Percentiles rank a stretch among this genome's conserved stretches.
phyloP scores from a whole-genome alignment of 129 eudicot genomes.

The Kitagawia praeruptora region DNA sequence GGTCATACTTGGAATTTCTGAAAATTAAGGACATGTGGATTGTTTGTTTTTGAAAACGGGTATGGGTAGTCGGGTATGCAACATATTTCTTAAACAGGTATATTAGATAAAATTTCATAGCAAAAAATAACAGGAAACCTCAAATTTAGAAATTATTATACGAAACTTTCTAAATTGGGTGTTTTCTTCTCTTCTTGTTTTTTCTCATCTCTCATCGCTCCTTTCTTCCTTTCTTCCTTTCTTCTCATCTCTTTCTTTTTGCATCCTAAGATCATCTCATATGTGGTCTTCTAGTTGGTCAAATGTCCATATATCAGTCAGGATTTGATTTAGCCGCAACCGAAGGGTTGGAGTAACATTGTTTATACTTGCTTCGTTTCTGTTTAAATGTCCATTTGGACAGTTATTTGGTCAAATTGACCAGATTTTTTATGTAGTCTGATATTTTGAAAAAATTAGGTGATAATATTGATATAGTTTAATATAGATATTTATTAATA shows the following conservation, averaged over 20 bases:
- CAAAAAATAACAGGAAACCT: not conserved
- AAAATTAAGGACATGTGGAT: not conserved
- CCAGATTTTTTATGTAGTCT: not conserved
- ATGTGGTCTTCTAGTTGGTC: not conserved
- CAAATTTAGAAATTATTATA: not conserved
- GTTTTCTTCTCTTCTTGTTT: not conserved
- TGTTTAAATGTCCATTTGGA: not conserved
- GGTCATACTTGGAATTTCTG: not conserved
- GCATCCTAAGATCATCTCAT: not conserved
- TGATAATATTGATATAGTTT: not conserved
- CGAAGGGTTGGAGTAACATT: not conserved
- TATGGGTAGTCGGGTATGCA: not conserved
- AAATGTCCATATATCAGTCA: not conserved
- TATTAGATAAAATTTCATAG: not conserved
- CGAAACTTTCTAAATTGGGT: not conserved
- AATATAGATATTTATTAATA: not conserved
- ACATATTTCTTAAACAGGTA: not conserved
- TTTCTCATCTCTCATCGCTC: not conserved
- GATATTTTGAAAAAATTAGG: not conserved
- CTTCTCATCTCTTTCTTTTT: not conserved
- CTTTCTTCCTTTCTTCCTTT: not conserved
- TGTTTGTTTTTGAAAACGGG: not conserved
- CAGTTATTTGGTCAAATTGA: not conserved
- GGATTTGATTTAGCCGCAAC: not conserved
- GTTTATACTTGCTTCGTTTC: not conserved